Evolutionary conservation across 73 alveolate species (phyloP), one percentile per base, ranked within the genome.

Genomic region (Paramecium primaurelia): DNA sequence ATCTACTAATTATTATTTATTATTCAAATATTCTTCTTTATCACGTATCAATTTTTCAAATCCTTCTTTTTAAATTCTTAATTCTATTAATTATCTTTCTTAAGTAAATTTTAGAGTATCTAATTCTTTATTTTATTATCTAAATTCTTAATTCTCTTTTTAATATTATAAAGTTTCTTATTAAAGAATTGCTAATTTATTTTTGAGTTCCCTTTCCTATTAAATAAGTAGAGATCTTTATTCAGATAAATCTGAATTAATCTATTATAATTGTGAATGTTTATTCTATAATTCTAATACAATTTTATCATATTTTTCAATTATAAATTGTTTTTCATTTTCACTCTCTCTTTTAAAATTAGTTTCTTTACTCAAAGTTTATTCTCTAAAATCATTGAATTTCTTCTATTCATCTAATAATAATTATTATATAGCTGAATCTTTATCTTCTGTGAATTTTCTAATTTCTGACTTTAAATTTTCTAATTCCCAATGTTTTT

Each of bases 31-130:
- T 8, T 89, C 36, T 16, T 89, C 94, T 20, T 73, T 89, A 45
- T 89, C 94, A 69, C 42, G 44, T 22, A 89, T 10, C 20, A 40
- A 20, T 25, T 89, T 89, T 54, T 89, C 94, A 7, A 89, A 51
- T 26, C 94, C 84, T 89, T 89, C 94, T 6, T 71, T 89, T 30
- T 89, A 71, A n/a, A 89, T 83, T 45, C 85, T 69, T 32, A 89
- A 89, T 73, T 89, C 94, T 45, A 83, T 89, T 12, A 89, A 6
- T 44, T 89, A 38, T 71, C 88, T 68, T 73, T 89, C 94, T 89
- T 89, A 71, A 8, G 94, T 64, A 89, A 71, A 89, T 47, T 83
- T 77, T 4, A 89, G 68, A 9, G 34, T 40, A 51, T 89, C 94
- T 11, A 89, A 30, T 32, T 89, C 88, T 47, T 89, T 89, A 59